A percentile compares a stretch with the other conserved stretches of the same genome.
Evolutionary conservation across 2,329 filamentous ascomycete genomes (phyloP).

Genomic region (Zalaria sp.): DNA sequence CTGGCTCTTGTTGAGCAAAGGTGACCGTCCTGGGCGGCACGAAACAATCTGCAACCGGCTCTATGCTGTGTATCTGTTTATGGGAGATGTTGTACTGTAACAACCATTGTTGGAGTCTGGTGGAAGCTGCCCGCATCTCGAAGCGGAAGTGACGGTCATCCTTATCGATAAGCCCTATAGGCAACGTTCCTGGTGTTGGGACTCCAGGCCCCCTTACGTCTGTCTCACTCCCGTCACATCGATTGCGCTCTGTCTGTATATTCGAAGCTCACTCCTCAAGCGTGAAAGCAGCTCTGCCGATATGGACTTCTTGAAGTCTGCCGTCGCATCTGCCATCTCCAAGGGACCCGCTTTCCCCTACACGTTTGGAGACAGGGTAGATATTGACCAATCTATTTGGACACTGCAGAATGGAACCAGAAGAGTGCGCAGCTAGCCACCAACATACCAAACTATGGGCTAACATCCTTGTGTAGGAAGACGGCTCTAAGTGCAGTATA

Average conservation of each 20-base stretch:
- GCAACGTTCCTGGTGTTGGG: too few relatives aligned
- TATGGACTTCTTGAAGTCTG: slow-evolving; percentile 98
- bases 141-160: not conserved
- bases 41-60: too few relatives aligned
- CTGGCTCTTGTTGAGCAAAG: too few relatives aligned
- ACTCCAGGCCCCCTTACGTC: not conserved
- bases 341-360: slow-evolving; percentile 91
- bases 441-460: not conserved
- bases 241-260: not conserved
- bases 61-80: too few relatives aligned
- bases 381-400: slow-evolving; percentile 90
- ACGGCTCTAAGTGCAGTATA: slow-evolving; percentile 86
- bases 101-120: too few relatives aligned
- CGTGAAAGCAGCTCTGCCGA: slow-evolving; percentile 1
- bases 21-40: too few relatives aligned
- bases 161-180: not conserved
- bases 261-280: not conserved
- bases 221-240: not conserved
- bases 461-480: slow-evolving; percentile 47
- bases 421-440: slow-evolving; percentile 43
- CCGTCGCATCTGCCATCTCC: slow-evolving; percentile 89
- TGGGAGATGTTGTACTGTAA: too few relatives aligned
- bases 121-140: not conserved
- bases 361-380: slow-evolving; percentile 80
- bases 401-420: slow-evolving; percentile 89